Percentiles rank a stretch among this genome's conserved stretches.
Evolutionary conservation across 116 monocot genomes (phyloP).

Genomic region (Dioscorea cayenensis): DNA sequence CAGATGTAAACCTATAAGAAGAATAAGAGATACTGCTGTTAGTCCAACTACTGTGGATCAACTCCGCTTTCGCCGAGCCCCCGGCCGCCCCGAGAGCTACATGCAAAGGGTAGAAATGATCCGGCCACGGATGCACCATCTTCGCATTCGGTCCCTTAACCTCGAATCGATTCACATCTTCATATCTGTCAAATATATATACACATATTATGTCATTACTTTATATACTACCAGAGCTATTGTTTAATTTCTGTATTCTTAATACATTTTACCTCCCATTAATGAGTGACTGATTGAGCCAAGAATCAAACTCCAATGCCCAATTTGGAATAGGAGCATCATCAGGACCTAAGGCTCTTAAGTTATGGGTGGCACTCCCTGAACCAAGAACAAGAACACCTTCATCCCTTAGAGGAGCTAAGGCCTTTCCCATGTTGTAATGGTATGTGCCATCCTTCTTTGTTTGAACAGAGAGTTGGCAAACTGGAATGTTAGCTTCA

Average conservation of each 20-base stretch:
- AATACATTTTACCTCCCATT: conserved; percentile 38
- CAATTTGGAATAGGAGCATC: conserved; percentile 20
- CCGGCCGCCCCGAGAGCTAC: conserved; percentile 97
- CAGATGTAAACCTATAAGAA: conserved; percentile 48
- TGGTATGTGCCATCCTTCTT: conserved; percentile 51
- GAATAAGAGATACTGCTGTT: conserved; percentile 53
- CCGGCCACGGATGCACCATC: conserved; percentile 68
- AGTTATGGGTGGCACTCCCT: conserved; percentile 76
- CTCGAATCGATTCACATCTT: conserved; percentile 61
- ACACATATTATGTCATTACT: too few relatives aligned
- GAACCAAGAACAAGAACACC: conserved; percentile 83
- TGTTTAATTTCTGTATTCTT: too few relatives aligned
- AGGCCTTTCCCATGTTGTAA: conserved; percentile 73
- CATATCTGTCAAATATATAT: conserved; percentile 21
- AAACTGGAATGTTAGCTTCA: conserved; percentile 68
- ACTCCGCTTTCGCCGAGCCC: conserved; percentile 33
- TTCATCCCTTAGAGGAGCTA: conserved; percentile 72
- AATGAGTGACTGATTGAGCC: conserved; percentile 61
- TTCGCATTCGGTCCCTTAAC: conserved; percentile 47
- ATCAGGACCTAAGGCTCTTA: conserved; percentile 22
- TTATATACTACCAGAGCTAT: too few relatives aligned
- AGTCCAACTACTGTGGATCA: conserved; percentile 67
- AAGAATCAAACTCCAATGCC: conserved; percentile 64
- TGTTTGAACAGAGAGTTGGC: conserved; percentile 77
- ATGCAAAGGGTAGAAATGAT: conserved; percentile 78